A percentile compares a stretch with the other conserved stretches of the same genome.
Evolutionary conservation across 768 basidiomycete genomes (phyloP).

Genomic region (Stropharia rugosoannulata): DNA sequence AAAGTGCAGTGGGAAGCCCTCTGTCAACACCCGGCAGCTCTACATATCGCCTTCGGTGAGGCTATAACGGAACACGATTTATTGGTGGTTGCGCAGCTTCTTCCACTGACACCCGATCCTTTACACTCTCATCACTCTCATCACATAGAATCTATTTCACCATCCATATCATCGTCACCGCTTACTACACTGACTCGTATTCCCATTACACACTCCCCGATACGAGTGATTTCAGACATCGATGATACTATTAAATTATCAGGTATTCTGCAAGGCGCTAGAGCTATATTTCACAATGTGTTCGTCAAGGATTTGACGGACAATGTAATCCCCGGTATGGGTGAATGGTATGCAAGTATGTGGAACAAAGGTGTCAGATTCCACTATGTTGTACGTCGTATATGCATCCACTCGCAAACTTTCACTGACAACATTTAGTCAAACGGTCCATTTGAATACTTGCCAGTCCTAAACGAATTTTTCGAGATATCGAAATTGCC

Average conservation of each 20-base stretch:
- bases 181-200: slow-evolving; percentile 33
- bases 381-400: slow-evolving; percentile 77
- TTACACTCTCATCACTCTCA: slow-evolving; percentile 8
- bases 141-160: slow-evolving; percentile 4
- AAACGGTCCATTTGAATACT: slow-evolving; percentile 84
- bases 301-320: slow-evolving; percentile 87
- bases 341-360: slow-evolving; percentile 72
- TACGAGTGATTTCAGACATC: slow-evolving; percentile 89
- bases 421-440: slow-evolving; percentile 45
- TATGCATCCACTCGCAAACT: not conserved
- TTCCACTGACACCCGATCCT: slow-evolving; percentile 19
- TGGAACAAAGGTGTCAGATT: slow-evolving; percentile 73
- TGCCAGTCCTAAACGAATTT: slow-evolving; percentile 78
- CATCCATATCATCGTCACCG: slow-evolving; percentile 6
- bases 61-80: slow-evolving; percentile 52
- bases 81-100: slow-evolving; percentile 51
- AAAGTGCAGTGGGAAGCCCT: slow-evolving; percentile 69
- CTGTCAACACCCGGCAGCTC: slow-evolving; percentile 55
- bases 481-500: slow-evolving; percentile 70
- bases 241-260: slow-evolving; percentile 91
- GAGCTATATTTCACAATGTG: slow-evolving; percentile 85
- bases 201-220: slow-evolving; percentile 57
- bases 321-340: slow-evolving; percentile 79
- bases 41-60: slow-evolving; percentile 60
- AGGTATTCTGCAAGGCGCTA: slow-evolving; percentile 74